Conservation (phyloP, 305 asterid species). For the Solanum aculeatissimum region DNA sequence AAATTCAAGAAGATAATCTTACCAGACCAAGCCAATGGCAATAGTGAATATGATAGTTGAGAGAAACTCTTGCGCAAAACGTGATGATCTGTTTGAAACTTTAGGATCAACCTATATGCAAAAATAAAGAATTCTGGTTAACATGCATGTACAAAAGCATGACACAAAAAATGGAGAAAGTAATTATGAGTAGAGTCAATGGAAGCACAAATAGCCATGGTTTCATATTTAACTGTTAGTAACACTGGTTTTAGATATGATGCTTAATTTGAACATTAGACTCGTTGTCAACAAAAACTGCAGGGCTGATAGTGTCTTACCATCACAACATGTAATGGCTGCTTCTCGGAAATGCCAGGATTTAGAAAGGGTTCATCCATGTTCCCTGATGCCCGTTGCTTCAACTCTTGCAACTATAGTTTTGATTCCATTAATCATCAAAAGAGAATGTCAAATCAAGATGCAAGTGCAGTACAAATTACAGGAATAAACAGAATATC, state of each 20-base stretch:
- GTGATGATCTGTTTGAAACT: conserved; percentile 56
- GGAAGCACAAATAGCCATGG: background rate
- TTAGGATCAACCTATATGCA: conserved; percentile 73
- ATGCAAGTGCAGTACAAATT: background rate
- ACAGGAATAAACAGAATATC: background rate
- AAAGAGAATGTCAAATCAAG: background rate
- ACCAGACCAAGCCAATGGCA: conserved; percentile 87
- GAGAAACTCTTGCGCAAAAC: conserved; percentile 66
- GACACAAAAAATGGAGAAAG: background rate
- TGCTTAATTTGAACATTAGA: background rate
- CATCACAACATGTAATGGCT: conserved; percentile 93
- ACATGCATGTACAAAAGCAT: conserved; percentile 1
- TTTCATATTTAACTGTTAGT: background rate
- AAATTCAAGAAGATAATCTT: conserved; percentile 12
- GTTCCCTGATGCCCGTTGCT: conserved; percentile 77
- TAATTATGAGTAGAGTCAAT: background rate
- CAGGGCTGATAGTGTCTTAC: conserved; percentile 29
- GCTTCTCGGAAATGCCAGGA: conserved; percentile 89
- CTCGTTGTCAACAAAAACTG: background rate
- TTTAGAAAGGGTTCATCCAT: conserved; percentile 57
- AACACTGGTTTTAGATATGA: background rate
- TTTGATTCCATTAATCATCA: background rate
- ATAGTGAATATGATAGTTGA: conserved; percentile 74
- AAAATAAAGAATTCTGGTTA: conserved; percentile 4
- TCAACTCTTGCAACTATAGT: conserved; percentile 86